phyloP scores from a whole-genome alignment of 345 rosid species.

The Pelargonium nanum region DNA sequence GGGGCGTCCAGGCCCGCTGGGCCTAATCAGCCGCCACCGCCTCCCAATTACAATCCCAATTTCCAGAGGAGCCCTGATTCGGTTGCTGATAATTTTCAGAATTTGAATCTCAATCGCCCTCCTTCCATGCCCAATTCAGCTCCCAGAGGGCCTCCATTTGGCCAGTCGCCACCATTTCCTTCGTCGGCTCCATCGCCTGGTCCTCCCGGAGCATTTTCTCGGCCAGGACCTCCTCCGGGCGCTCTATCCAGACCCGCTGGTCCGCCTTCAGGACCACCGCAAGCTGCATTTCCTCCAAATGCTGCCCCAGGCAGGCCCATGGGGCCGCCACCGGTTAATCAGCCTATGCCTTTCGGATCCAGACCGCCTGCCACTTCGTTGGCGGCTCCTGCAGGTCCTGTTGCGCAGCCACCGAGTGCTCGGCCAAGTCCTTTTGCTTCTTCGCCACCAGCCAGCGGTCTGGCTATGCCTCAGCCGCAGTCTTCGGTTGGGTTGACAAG shows the following conservation, averaged over 20 bases:
- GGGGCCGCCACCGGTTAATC: slow-evolving; percentile 36
- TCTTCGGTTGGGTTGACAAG: slow-evolving; percentile 26
- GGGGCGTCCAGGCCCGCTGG: slow-evolving; percentile 65
- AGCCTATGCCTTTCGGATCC: slow-evolving; percentile 45
- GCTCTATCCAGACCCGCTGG: slow-evolving; percentile 24
- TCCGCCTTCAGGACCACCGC: slow-evolving; percentile 33
- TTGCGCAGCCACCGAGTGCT: slow-evolving; percentile 22
- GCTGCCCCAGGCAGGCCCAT: slow-evolving; percentile 43
- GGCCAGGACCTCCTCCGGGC: slow-evolving; percentile 56
- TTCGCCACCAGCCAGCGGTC: slow-evolving; percentile 14
- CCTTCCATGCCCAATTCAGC: slow-evolving; percentile 34
- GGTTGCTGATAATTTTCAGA: slow-evolving; percentile 52
- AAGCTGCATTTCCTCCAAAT: slow-evolving; percentile 35
- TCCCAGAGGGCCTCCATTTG: slow-evolving; percentile 52
- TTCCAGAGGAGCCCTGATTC: slow-evolving; percentile 15
- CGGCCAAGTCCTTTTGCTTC: slow-evolving; percentile 40
- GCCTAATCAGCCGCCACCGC: slow-evolving; percentile 27
- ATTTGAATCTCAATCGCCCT: slow-evolving; percentile 45
- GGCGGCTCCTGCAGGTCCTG: slow-evolving; percentile 17
- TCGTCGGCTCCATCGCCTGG: slow-evolving; percentile 31
- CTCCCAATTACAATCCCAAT: slow-evolving; percentile 38
- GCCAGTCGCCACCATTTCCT: slow-evolving; percentile 34
- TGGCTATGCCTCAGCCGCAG: neutral
- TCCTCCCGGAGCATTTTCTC: neutral
- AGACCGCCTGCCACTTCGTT: slow-evolving; percentile 41